Conservation (phyloP, 2,329 filamentous ascomycete genomes). For the Epichloe scottii region DNA sequence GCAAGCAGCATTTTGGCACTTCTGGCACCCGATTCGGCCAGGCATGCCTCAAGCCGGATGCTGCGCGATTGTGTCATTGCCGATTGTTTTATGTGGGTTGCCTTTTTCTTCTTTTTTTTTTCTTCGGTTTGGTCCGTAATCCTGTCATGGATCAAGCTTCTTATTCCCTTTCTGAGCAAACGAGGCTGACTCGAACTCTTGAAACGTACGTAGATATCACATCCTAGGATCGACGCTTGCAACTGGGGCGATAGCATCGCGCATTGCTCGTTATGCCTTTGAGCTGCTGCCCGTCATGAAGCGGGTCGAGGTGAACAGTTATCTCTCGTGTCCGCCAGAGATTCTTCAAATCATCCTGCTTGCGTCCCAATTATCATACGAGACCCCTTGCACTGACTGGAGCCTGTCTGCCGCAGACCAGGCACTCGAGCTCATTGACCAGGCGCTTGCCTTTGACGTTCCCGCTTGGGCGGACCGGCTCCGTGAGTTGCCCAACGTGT, state of each 20-base stretch:
- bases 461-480: slow-evolving; percentile 28
- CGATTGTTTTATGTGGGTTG: slow-evolving; percentile 34
- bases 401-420: slow-evolving; percentile 22
- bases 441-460: slow-evolving; percentile 30
- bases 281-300: slow-evolving; percentile 27
- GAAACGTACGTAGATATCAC: slow-evolving; percentile 22
- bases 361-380: slow-evolving; percentile 30
- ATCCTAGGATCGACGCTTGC: slow-evolving; percentile 27
- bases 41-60: slow-evolving; percentile 20
- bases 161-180: background rate
- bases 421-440: slow-evolving; percentile 26
- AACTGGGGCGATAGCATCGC: slow-evolving; percentile 23
- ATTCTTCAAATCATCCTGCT: slow-evolving; percentile 33
- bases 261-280: slow-evolving; percentile 26
- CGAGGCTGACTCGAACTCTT: background rate
- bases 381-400: slow-evolving; percentile 20
- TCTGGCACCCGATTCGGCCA: slow-evolving; percentile 17
- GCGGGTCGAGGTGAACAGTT: slow-evolving; percentile 29
- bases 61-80: slow-evolving; percentile 34
- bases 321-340: slow-evolving; percentile 29
- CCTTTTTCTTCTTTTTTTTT: background rate
- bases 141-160: too few relatives aligned
- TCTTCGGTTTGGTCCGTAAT: background rate
- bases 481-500: slow-evolving; percentile 20
- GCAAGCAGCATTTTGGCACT: slow-evolving; percentile 29